Base-by-base conservation (phyloP, 768 basidiomycete species). In the Mycena epipterygia region DNA sequence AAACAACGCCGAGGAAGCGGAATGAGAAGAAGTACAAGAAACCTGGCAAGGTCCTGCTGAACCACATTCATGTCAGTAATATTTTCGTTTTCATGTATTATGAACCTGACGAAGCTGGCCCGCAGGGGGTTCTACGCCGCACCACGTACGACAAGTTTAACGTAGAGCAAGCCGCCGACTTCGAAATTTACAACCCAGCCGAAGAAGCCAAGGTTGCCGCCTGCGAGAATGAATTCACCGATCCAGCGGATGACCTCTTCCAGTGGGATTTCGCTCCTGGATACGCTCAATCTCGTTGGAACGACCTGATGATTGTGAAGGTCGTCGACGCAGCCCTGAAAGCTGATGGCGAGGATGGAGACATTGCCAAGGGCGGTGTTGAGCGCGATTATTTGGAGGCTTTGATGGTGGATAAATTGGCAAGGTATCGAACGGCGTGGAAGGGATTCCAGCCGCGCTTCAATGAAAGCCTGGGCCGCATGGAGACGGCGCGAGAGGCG, bases 371-470 rank as follows among this genome's bases (percentile, higher is more conserved):
- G 25, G 13, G 29, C 37, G 42, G 44, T 14, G 48, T 72, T 53
- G 56, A 64, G 30, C 66, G 62, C 21, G 66, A 68, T 42, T 42
- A 30, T 55, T n/a, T 72, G 62, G 66, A 68, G 56, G 30, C 33
- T 12, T 1, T 68, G 46, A 19, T 72, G 66, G 13, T 13, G 56
- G 56, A 68, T 21, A 62, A 72, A 49, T 25, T 72, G 41, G 42
- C 1, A 25, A 52, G 66, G 13, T 68, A 64, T 51, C 57, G 57
- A 8, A 25, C 4, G 48, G 41, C 23, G 3, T 72, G 71, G 71
- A 64, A 68, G n/a, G 42, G 27, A 33, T 68, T 72, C 49, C 71
- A 72, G 62, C 66, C 67, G 32, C 60, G 60, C 65, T 67, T 64
- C 29, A 27, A 27, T 32, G 48, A 57, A 41, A 29, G 19, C 21